Conservation (phyloP, 768 basidiomycete genomes). For the Podaxis sp. region DNA sequence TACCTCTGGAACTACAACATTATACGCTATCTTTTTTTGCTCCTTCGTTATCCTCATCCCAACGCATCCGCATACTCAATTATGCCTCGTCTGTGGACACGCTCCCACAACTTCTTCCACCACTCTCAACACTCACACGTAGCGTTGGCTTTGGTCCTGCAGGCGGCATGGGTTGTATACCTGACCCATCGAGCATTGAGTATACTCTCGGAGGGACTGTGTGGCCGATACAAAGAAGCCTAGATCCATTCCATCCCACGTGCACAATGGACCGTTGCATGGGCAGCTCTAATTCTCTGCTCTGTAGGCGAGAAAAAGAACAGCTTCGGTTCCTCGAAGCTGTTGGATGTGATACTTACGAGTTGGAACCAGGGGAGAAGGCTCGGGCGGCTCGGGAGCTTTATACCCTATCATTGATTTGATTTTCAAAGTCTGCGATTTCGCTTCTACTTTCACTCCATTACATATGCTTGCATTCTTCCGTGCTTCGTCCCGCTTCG, state of each 20-base stretch:
- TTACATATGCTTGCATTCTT: too few relatives aligned
- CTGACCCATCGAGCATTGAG: conserved; percentile 10
- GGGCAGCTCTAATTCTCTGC: conserved; percentile 13
- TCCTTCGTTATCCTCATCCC: conserved; percentile 53
- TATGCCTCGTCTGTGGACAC: conserved; percentile 37
- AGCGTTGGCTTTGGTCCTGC: neutral
- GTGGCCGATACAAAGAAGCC: conserved; percentile 1
- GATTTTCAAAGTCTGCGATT: neutral
- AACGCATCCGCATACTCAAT: conserved; percentile 50
- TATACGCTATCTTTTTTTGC: conserved; percentile 58
- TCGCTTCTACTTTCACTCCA: too few relatives aligned
- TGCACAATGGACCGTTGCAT: conserved; percentile 7
- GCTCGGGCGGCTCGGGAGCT: conserved; percentile 6
- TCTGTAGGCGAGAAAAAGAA: conserved; percentile 15
- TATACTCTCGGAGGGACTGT: conserved; percentile 6
- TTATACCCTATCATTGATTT: conserved; percentile 7
- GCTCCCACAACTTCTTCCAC: conserved; percentile 19
- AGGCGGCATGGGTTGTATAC: conserved; percentile 1
- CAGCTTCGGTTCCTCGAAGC: conserved; percentile 11
- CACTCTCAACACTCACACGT: conserved; percentile 1
- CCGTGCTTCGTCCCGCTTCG: neutral
- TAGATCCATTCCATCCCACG: neutral
- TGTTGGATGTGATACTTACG: conserved; percentile 18
- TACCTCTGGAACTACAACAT: conserved; percentile 60
- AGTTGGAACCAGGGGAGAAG: conserved; percentile 9